Percentiles rank a stretch among this genome's conserved stretches.
These are phyloP conservation scores for Tylopilus balloui DNA, from an alignment of 768 basidiomycete genomes.

Conservation along the genomic window DNA sequence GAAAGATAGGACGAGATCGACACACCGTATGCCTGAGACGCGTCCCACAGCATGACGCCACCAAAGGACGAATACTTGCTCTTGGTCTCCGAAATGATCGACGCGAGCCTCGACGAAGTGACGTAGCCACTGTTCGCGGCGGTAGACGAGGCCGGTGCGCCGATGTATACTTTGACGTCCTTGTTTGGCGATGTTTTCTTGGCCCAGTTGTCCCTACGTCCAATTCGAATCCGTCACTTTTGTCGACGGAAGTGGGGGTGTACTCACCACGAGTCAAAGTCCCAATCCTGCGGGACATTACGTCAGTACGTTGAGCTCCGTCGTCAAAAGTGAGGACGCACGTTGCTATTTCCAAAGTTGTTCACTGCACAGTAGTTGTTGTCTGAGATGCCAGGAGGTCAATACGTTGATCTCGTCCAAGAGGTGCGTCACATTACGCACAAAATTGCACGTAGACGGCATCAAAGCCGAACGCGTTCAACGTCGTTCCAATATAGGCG, in stretches of 20 bases:
- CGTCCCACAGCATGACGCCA: constrained; percentile 44
- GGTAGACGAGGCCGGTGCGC: constrained; percentile 41
- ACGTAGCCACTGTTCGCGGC: constrained; percentile 49
- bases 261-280: constrained; percentile 43
- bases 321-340: constrained; percentile 9
- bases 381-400: no score
- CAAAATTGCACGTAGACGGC: constrained; percentile 53
- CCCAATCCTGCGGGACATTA: constrained; percentile 55
- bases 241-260: no score
- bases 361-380: constrained; percentile 45
- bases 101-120: constrained; percentile 32
- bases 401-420: no score
- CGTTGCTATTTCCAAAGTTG: constrained; percentile 44
- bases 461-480: constrained; percentile 45
- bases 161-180: constrained; percentile 47
- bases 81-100: constrained; percentile 33
- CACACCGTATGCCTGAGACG: constrained; percentile 46
- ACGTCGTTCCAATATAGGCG: constrained; percentile 38
- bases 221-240: no score
- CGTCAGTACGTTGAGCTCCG: no score
- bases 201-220: constrained; percentile 51
- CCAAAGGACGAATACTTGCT: constrained; percentile 43
- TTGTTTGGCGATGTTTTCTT: constrained; percentile 40
- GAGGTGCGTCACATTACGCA: no score
- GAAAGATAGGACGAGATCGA: constrained; percentile 1